phyloP scores from a whole-genome alignment of 805 yeast species.

The Candida ponderosae region DNA sequence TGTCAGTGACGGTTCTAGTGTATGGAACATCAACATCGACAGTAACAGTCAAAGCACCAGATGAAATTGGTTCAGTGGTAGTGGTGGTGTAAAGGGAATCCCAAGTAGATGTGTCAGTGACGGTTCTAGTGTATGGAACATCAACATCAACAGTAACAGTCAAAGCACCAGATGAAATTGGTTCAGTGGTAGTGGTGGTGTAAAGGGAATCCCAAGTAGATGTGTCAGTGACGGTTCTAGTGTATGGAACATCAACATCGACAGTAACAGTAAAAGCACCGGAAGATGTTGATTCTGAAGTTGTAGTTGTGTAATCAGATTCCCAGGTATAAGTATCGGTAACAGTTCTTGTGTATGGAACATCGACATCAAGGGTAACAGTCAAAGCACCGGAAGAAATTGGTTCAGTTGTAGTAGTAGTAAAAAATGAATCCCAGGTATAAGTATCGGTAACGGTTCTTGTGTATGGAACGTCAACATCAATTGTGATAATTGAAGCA shows the following conservation, averaged over 20 bases:
- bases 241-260: too few relatives aligned
- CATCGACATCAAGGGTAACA: too few relatives aligned
- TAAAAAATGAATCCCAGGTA: not conserved
- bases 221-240: not conserved
- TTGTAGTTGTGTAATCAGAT: not conserved
- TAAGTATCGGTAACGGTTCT: too few relatives aligned
- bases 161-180: not conserved
- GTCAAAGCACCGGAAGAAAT: not conserved
- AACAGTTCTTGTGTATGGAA: too few relatives aligned
- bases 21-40: slow-evolving; percentile 1
- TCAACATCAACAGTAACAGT: slow-evolving; percentile 7
- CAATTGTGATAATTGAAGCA: slow-evolving; percentile 1
- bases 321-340: too few relatives aligned
- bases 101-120: not conserved
- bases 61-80: slow-evolving; percentile 1
- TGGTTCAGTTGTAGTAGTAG: not conserved
- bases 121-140: slow-evolving; percentile 4
- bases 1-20: not conserved
- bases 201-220: slow-evolving; percentile 1
- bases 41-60: slow-evolving; percentile 1
- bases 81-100: slow-evolving; percentile 1
- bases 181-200: not conserved
- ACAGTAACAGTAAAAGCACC: not conserved
- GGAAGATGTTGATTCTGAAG: not conserved
- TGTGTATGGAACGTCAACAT: slow-evolving; percentile 2